These are phyloP conservation scores for Pseudogymnoascus sp. DNA, from an alignment of 2,329 filamentous ascomycete species.

Conservation along the genomic window DNA sequence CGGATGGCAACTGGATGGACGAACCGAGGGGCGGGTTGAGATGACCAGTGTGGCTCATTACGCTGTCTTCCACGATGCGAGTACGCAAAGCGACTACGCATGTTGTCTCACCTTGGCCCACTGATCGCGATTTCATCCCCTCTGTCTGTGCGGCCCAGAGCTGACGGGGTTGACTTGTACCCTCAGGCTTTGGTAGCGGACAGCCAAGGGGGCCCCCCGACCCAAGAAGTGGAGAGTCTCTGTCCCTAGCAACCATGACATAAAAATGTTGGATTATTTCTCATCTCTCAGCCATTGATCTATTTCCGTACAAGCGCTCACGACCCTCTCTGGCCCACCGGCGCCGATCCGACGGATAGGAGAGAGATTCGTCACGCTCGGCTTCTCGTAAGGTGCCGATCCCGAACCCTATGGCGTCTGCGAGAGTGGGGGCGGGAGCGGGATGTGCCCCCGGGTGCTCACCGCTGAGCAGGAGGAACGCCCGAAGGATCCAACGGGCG, in stretches of 20 bases:
- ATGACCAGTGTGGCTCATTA: neutral
- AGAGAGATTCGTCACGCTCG: neutral
- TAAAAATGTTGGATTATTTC: neutral
- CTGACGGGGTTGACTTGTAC: neutral
- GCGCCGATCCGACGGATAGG: neutral
- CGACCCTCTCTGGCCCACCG: neutral
- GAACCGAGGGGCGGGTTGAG: neutral
- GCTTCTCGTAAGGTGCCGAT: neutral
- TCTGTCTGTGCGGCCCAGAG: neutral
- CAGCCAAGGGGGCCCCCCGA: neutral
- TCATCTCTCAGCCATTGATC: neutral
- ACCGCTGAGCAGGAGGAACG: neutral
- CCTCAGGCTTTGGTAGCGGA: neutral
- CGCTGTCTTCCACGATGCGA: neutral
- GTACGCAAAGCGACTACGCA: neutral
- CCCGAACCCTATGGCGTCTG: neutral
- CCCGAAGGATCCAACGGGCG: neutral
- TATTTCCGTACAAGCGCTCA: constrained; percentile 1
- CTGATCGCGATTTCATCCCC: neutral
- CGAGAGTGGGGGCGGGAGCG: neutral
- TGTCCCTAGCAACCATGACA: neutral
- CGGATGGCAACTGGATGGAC: neutral
- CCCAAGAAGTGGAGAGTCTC: neutral
- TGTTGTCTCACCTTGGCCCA: neutral
- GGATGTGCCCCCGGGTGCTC: neutral